phyloP scores from a whole-genome alignment of 495 filamentous ascomycete species.

The Lophiostoma macrostomum region DNA sequence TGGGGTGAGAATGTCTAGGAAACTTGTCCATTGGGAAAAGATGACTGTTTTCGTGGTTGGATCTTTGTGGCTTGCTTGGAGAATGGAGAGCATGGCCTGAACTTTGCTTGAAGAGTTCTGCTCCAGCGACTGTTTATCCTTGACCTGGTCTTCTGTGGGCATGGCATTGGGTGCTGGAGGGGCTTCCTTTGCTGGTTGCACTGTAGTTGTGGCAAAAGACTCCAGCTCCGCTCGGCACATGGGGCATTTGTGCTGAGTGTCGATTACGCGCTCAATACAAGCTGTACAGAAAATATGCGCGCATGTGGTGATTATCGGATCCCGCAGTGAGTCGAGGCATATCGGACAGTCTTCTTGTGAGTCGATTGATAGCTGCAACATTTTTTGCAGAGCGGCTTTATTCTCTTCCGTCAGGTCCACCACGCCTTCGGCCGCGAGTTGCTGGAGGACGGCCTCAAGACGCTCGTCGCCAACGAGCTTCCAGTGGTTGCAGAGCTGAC shows the following conservation, averaged over 20 bases:
- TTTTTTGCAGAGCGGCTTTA: slow-evolving; percentile 65
- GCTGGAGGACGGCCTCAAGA: slow-evolving; percentile 63
- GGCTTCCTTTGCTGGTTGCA: slow-evolving; percentile 57
- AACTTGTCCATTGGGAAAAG: slow-evolving; percentile 93
- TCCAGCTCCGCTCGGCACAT: slow-evolving; percentile 76
- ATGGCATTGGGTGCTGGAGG: slow-evolving; percentile 34
- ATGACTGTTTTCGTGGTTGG: slow-evolving; percentile 75
- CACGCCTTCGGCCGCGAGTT: slow-evolving; percentile 62
- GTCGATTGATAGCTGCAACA: slow-evolving; percentile 76
- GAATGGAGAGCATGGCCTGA: slow-evolving; percentile 73
- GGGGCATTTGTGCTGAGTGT: slow-evolving; percentile 78
- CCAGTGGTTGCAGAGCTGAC: slow-evolving; percentile 90
- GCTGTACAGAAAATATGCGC: slow-evolving; percentile 74
- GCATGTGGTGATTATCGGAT: slow-evolving; percentile 84
- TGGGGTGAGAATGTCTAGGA: slow-evolving; percentile 73
- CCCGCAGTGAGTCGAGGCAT: slow-evolving; percentile 70
- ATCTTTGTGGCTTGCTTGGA: slow-evolving; percentile 63
- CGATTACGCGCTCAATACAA: slow-evolving; percentile 78
- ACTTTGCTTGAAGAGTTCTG: slow-evolving; percentile 77
- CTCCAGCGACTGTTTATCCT: slow-evolving; percentile 52
- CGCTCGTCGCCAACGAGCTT: slow-evolving; percentile 68
- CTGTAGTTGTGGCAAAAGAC: slow-evolving; percentile 39
- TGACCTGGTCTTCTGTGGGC: slow-evolving; percentile 39
- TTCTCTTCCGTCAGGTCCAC: slow-evolving; percentile 75
- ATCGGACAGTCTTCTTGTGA: slow-evolving; percentile 80